These are phyloP conservation scores for Incumbomyces lentus DNA, from an alignment of 2,329 filamentous ascomycete species.

Conservation along the genomic window DNA sequence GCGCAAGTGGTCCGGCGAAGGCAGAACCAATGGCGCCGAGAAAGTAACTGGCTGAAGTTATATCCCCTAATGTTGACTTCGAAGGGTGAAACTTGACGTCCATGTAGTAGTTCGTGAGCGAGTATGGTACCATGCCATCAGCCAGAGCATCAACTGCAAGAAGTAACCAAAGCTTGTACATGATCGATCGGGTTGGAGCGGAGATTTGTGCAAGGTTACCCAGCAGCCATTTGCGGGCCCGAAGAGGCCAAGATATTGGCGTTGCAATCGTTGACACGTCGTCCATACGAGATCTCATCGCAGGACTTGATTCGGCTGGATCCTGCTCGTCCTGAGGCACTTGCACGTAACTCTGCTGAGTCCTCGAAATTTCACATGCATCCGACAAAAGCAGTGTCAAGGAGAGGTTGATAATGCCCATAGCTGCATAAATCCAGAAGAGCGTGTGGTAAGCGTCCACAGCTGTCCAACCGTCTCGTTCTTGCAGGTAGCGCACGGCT, in stretches of 20 bases:
- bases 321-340: constrained; percentile 18
- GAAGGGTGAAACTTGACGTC: constrained; percentile 45
- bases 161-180: constrained; percentile 56
- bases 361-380: constrained; percentile 39
- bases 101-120: constrained; percentile 50
- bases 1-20: constrained; percentile 48
- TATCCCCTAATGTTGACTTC: constrained; percentile 51
- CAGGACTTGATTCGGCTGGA: background rate
- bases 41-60: constrained; percentile 46
- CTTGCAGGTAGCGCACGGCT: constrained; percentile 39
- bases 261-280: background rate
- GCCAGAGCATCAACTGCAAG: constrained; percentile 55
- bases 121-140: constrained; percentile 54
- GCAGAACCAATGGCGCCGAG: constrained; percentile 44
- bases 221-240: constrained; percentile 10
- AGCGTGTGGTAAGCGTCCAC: constrained; percentile 46
- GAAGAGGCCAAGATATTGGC: background rate
- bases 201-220: constrained; percentile 45
- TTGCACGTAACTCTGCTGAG: constrained; percentile 18
- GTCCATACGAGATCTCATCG: constrained; percentile 3
- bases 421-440: constrained; percentile 49
- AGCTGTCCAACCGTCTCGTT: constrained; percentile 39
- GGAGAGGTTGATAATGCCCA: constrained; percentile 44
- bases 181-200: constrained; percentile 44
- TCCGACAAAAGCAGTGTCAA: constrained; percentile 39